phyloP scores from a whole-genome alignment of 2,329 filamentous ascomycete species.

The Fusarium mundagurra region DNA sequence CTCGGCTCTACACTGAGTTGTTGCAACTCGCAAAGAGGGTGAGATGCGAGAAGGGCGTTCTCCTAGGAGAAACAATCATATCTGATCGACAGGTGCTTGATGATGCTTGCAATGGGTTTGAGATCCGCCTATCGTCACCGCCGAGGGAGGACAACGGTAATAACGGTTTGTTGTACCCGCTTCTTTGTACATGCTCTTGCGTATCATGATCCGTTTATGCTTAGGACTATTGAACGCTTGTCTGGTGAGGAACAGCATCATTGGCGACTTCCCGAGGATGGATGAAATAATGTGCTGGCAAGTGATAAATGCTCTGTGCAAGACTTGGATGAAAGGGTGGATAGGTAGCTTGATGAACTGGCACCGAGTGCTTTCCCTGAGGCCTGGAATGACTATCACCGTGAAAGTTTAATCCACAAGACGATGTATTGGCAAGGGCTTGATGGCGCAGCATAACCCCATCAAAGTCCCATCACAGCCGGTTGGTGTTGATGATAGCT shows the following conservation, averaged over 20 bases:
- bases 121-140: conserved; percentile 8
- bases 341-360: conserved; percentile 8
- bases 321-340: conserved; percentile 9
- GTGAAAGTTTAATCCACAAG: conserved; percentile 32
- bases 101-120: conserved; percentile 39
- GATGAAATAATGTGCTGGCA: conserved; percentile 12
- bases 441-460: conserved; percentile 35
- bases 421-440: conserved; percentile 34
- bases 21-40: background rate
- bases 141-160: conserved; percentile 11
- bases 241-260: background rate
- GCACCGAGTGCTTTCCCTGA: conserved; percentile 10
- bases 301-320: conserved; percentile 10
- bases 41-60: conserved; percentile 18
- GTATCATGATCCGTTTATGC: background rate
- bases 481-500: conserved; percentile 1
- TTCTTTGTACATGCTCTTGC: conserved; percentile 25
- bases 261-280: background rate
- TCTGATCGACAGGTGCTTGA: conserved; percentile 35
- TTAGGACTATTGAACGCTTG: background rate
- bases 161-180: conserved; percentile 6
- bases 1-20: conserved; percentile 8
- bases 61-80: conserved; percentile 36
- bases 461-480: conserved; percentile 15
- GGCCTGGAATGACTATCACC: conserved; percentile 5